Evolutionary conservation across 2,329 filamentous ascomycete species (phyloP), one percentile per base, ranked within the genome.

Genomic region (Penicillium sp.): DNA sequence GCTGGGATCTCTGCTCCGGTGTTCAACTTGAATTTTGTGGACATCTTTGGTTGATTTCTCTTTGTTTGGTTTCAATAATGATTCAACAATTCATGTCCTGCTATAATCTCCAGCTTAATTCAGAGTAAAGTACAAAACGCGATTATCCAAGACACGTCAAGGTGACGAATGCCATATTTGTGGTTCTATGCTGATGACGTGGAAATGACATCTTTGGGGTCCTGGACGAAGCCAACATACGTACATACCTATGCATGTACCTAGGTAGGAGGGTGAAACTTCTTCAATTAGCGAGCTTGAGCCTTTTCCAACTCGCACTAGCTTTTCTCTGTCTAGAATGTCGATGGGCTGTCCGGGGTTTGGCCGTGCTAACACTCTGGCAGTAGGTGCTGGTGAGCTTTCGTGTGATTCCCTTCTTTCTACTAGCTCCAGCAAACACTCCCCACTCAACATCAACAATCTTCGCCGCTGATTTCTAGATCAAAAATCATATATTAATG

Each of bases 1-100:
- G 78, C 76, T 23, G 78, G 78, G 23, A 81, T 81, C 29, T 77
- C 63, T 10, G 75, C 75, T 8, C 79, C 78, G 12, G 78, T 81
- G 64, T 81, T 82, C 27, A 82, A 69, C 59, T 77, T 78, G 65
- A 77, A 74, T 35, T 59, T 72, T 9, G 75, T 78, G 31, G 65
- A 41, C 67, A 69, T 73, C 10, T 52, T 61, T 40, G 9, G 3
- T 41, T 19, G 5, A 12, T 33, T 33, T 13, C 5, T 33, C 31
- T 33, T 33, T 15, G 12, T 21, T 25, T 35, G 17, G 7, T 21
- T 4, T 51, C 13, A 17, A 15, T 2, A 15, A 17, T 42, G 6
- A 10, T 45, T 27, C 19, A 41, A 21, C 25, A 27, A 23, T n/a
- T 35, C 15, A 17, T 27, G 21, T 19, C 4, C 3, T 46, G 10